Evolutionary conservation across 352 stramenopile genomes (phyloP), one percentile per base, ranked within the genome.

Genomic region (Pilasporangium apinafurcum): DNA sequence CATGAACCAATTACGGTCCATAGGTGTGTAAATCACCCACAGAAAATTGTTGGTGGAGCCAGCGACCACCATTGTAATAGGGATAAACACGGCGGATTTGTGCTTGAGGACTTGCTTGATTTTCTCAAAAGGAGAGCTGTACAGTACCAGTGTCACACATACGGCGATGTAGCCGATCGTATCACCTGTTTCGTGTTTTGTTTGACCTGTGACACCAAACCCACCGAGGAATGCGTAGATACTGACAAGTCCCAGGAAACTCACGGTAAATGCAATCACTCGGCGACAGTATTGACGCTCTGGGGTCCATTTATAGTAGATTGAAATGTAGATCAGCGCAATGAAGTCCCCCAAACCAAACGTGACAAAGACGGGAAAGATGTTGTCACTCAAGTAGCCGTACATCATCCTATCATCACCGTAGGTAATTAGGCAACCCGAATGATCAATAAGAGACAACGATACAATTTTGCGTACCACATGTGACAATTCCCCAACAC

Each of bases 1-100:
- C 33, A 83, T 74, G 55, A 84, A 62, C 68, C 62, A 79, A 43
- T 78, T 65, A 18, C 45, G 50, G n/a, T 57, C 67, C 36, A 84
- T 44, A 5, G 35, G 36, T n/a, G 51, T 59, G 48, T 78, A 81
- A 12, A 59, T 60, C 38, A 79, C 58, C 71, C 71, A 84, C 17
- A 62, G 55, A 8, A 61, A 26, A 34, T 76, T 82, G 50, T 78
- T 84, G 42, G 71, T 55, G 9, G 58, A 70, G 21, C 59, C 62
- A 1, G 64, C 59, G n/a, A 51, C 41, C 16, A 81, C 43, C 49
- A 74, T 56, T 9, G 51, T 46, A n/a, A 68, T 54, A 13, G 48
- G 50, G 25, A 84, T 48, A 29, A 55, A 62, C 16, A 49, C 45
- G 9, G 60, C 65, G 8, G 65, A 79, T 20, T 46, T 53, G 33